Evolutionary conservation across 108 stramenopile genomes (phyloP), one percentile per base, ranked within the genome.

Genomic region (Nitzschia inconspicua): DNA sequence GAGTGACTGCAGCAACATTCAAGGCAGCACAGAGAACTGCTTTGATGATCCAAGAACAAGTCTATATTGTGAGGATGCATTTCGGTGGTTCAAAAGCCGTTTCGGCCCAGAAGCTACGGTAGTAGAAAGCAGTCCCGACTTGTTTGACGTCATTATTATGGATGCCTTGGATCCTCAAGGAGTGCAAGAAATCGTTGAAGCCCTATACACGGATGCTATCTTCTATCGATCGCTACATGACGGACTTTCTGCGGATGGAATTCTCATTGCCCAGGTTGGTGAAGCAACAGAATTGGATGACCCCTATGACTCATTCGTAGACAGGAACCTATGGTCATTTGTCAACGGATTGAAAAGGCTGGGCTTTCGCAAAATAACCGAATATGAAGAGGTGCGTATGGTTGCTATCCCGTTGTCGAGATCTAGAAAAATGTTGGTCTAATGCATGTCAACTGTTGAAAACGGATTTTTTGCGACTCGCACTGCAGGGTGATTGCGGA

Each of bases 121-220:
- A 3, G 57, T 59, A 31, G 56, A 25, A 37, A 11, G 44, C 13
- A 63, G 72, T 8, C 58, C 64, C 34, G 44, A 40, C 16, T 25
- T 35, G 26, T 73, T 67, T 61, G 90, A 91, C 76, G 79, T 91
- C 9, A 78, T 91, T 40, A 82, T 91, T 46, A 75, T 88, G 75
- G 86, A 91, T 73, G 82, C 90, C 8, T 61, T 91, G 60, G 76
- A 77, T 61, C 75, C 77, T 31, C 43, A 74, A 63, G 63, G 70
- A 49, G 53, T 68, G 0, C 61, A 72, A 5, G 73, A 68, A 25
- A 78, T 85, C 60, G 76, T 67, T 5, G 78, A 77, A 5, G 62
- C 41, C 28, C 39, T 86, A 3, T 85, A 85, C 63, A 65, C 57
- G 13, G 73, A 78, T 44, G 44, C 37, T 0, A 42, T 47, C n/a